phyloP scores from a whole-genome alignment of 257 asterid species.

The Plectranthus barbatus region DNA sequence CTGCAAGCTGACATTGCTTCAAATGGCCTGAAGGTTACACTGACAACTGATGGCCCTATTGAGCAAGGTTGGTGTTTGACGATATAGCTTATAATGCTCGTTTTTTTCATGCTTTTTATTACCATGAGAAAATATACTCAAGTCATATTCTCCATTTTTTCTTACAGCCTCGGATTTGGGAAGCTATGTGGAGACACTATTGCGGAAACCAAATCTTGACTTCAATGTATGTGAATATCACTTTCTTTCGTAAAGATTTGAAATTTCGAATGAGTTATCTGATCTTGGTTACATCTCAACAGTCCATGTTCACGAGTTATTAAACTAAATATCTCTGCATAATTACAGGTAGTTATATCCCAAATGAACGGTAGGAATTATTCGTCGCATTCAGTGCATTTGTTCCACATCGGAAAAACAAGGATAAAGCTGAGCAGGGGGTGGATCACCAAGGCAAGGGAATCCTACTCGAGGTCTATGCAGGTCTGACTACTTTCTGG shows the following conservation, averaged over 20 bases:
- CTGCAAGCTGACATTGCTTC: conserved; percentile 63
- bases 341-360: conserved; percentile 76
- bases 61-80: conserved; percentile 50
- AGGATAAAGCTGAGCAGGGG: conserved; percentile 89
- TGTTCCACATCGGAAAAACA: conserved; percentile 79
- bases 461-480: conserved; percentile 76
- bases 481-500: conserved; percentile 59
- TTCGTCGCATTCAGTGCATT: conserved; percentile 71
- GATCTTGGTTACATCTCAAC: no score
- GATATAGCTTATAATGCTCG: not conserved
- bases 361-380: conserved; percentile 84
- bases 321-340: no score
- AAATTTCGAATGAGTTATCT: not conserved
- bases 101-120: not conserved
- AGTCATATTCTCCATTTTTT: not conserved
- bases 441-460: conserved; percentile 99
- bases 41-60: conserved; percentile 55
- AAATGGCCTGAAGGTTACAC: conserved; percentile 43
- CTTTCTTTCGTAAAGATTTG: not conserved
- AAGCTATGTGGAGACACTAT: conserved; percentile 61
- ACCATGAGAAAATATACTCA: not conserved
- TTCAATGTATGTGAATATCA: conserved; percentile 74
- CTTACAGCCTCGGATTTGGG: conserved; percentile 47
- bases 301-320: no score
- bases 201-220: conserved; percentile 64